Evolutionary conservation across 345 rosid genomes (phyloP), one percentile per base, ranked within the genome.

Genomic region (Salix arbutifolia): DNA sequence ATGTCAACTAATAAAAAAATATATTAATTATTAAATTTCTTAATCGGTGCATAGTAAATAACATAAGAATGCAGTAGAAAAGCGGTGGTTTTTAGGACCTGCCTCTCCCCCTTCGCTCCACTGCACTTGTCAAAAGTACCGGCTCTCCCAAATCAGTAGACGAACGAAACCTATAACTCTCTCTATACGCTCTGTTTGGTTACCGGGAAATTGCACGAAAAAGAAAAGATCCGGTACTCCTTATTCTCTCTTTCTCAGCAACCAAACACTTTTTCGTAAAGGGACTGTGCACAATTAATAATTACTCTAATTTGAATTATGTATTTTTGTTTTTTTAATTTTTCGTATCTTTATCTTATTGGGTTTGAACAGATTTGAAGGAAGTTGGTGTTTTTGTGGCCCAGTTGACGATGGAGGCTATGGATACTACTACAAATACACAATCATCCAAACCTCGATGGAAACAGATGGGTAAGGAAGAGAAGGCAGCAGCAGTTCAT

Each of bases 401-500:
- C 60, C 8, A 8, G 21, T 21, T 53, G n/a, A 53, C 60, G 60
- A 21, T 53, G 48, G 42, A 35, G 44, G 61, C 26, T 6, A 83
- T 82, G 84, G 90, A 80, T 60, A 76, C 66, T 77, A 77, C 77
- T 65, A 74, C 60, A 18, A 71, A 77, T 58, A 38, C 68, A 23
- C 26, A 70, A 26, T 42, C 73, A 26, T 42, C 73, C 30, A 77
- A 69, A 33, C 76, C 62, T 77, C 76, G 30, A 56, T 83, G 90
- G 92, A 83, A 76, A 67, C 79, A 86, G 76, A 89, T 84, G 88
- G 86, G 83, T 17, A 65, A 26, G 74, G 93, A 89, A 61, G 92
- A 89, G 81, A 90, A 86, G 85, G 72, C 82, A 37, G 80, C 76
- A 0, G 85, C 89, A 6, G 80, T 91, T 75, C 81, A 87, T 2